Evolutionary conservation across 495 filamentous ascomycete species (phyloP).

Genomic region (Geoglossum glabrum): DNA sequence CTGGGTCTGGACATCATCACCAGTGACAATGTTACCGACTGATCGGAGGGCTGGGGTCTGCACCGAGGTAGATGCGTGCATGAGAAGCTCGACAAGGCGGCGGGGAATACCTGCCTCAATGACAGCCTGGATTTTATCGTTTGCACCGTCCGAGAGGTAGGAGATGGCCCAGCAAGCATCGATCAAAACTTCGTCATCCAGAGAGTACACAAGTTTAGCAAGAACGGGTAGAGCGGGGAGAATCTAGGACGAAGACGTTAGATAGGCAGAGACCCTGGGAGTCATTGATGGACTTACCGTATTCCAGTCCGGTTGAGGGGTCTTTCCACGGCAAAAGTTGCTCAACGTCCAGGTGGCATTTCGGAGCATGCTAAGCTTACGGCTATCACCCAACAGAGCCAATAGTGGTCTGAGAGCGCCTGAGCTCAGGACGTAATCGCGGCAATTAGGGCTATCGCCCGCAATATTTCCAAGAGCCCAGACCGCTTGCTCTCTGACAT

Average conservation of each 20-base stretch:
- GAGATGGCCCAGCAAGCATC: slow-evolving; percentile 99
- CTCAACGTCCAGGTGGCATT: slow-evolving; percentile 99
- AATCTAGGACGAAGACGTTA: slow-evolving; percentile 39
- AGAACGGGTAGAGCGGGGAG: slow-evolving; percentile 90
- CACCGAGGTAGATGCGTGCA: slow-evolving; percentile 97
- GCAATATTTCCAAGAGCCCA: slow-evolving; percentile 99
- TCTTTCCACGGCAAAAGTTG: slow-evolving; percentile 99
- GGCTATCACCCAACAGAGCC: slow-evolving; percentile 79
- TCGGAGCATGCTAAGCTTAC: slow-evolving; percentile 96
- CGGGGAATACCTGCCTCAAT: slow-evolving; percentile 97
- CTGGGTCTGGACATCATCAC: slow-evolving; percentile 96
- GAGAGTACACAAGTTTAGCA: slow-evolving; percentile 90
- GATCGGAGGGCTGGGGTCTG: slow-evolving; percentile 95
- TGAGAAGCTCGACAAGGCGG: slow-evolving; percentile 88
- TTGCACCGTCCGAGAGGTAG: slow-evolving; percentile 95
- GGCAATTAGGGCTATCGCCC: slow-evolving; percentile 90
- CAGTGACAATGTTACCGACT: slow-evolving; percentile 97
- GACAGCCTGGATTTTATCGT: slow-evolving; percentile 98
- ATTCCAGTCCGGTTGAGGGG: slow-evolving; percentile 93
- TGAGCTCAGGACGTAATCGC: slow-evolving; percentile 79
- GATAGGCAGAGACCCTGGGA: slow-evolving; percentile 4
- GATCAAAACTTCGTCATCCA: slow-evolving; percentile 96
- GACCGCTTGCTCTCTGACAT: slow-evolving; percentile 96
- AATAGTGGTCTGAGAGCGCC: slow-evolving; percentile 84
- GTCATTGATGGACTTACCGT: slow-evolving; percentile 42